Evolutionary conservation across 2,329 filamentous ascomycete genomes (phyloP).

Genomic region (Aphanoascus verrucosus): DNA sequence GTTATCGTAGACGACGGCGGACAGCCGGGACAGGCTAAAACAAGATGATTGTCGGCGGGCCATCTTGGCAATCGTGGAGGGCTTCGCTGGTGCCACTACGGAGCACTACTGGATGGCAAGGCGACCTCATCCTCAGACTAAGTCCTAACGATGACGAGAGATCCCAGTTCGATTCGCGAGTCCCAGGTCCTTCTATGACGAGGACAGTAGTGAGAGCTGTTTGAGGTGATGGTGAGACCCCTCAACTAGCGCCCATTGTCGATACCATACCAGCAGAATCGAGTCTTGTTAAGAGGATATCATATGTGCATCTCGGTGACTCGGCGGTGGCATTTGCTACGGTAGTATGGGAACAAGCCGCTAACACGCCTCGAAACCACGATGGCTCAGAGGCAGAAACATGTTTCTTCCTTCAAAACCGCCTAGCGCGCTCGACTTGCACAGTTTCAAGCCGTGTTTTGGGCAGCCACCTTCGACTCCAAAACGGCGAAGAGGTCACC

Average conservation of each 20-base stretch:
- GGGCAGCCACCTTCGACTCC: not conserved
- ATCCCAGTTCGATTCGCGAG: too few relatives aligned
- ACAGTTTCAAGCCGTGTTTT: not conserved
- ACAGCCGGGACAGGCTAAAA: not conserved
- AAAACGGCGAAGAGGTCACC: not conserved
- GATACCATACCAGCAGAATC: not conserved
- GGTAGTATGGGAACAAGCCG: not conserved
- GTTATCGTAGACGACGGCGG: not conserved
- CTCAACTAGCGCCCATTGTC: not conserved
- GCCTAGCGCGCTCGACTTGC: not conserved
- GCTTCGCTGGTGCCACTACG: slow-evolving; percentile 7
- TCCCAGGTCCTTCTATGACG: too few relatives aligned
- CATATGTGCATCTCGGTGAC: not conserved
- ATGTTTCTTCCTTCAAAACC: not conserved
- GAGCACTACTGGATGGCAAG: not conserved
- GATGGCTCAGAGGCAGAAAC: not conserved
- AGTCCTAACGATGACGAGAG: too few relatives aligned
- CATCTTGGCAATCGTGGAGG: not conserved
- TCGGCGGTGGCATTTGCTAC: not conserved
- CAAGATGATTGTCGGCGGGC: not conserved
- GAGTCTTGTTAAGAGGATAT: not conserved
- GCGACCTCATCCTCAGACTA: not conserved
- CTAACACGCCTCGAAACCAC: not conserved
- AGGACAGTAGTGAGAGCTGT: too few relatives aligned
- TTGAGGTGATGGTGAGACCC: too few relatives aligned